Conservation (phyloP, 1,284 basidiomycete genomes). For the Lentinula novae-zelandiae region DNA sequence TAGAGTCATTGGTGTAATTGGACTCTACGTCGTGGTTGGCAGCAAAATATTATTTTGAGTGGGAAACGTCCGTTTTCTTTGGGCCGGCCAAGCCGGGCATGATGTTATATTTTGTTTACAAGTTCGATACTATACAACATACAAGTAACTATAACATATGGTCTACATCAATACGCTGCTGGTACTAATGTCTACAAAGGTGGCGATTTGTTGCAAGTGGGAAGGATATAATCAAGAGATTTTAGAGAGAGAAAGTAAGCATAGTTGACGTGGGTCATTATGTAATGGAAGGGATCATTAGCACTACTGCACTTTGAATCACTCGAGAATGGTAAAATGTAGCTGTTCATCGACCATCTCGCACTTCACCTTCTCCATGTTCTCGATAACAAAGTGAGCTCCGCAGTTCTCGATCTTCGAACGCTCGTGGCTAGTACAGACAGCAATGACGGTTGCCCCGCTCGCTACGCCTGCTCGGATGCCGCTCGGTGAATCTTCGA, state of each 20-base stretch:
- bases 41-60: neutral
- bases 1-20: conserved; percentile 4
- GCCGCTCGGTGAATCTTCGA: conserved; percentile 62
- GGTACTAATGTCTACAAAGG: no score
- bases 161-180: no score
- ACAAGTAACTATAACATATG: no score
- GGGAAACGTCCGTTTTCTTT: no score
- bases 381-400: conserved; percentile 64
- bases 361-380: conserved; percentile 53
- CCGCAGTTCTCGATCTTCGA: conserved; percentile 57
- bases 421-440: conserved; percentile 66
- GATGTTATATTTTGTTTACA: no score
- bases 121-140: no score
- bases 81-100: no score
- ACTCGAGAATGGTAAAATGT: conserved; percentile 29
- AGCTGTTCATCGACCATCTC: conserved; percentile 34
- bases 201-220: no score
- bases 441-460: conserved; percentile 73
- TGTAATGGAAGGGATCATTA: neutral
- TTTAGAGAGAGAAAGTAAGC: no score
- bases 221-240: neutral
- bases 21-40: neutral
- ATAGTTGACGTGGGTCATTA: neutral
- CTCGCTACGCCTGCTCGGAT: conserved; percentile 71
- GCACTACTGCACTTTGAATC: neutral